Percentiles rank a stretch among this genome's conserved stretches.
phyloP scores from a whole-genome alignment of 192 early-diverging fungal species.

The Mortierella claussenii region DNA sequence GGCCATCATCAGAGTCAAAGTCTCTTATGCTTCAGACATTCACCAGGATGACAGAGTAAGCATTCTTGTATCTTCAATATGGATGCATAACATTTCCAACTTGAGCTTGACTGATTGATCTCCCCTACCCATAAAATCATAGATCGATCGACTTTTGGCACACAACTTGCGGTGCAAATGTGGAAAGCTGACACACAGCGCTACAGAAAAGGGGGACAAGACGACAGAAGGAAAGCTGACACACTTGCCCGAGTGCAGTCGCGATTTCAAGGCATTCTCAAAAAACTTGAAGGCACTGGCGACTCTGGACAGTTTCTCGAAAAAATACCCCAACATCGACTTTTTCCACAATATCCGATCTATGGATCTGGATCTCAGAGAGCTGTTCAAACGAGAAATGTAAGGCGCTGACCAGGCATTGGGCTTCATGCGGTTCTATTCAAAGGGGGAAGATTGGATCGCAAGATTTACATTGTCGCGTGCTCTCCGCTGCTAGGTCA shows the following conservation, averaged over 20 bases:
- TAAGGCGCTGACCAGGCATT: no score
- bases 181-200: conserved; percentile 22
- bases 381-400: conserved; percentile 49
- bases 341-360: conserved; percentile 51
- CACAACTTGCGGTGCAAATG: conserved; percentile 51
- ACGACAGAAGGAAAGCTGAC: conserved; percentile 8
- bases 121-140: neutral
- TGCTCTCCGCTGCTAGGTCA: neutral
- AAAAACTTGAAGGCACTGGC: conserved; percentile 46
- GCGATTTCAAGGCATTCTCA: conserved; percentile 45
- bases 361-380: conserved; percentile 47
- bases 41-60: conserved; percentile 52
- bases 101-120: no score
- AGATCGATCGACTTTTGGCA: conserved; percentile 48
- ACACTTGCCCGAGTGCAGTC: conserved; percentile 41
- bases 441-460: neutral
- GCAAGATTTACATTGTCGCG: neutral
- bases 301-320: conserved; percentile 43
- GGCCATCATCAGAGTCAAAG: conserved; percentile 39
- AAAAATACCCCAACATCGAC: conserved; percentile 46
- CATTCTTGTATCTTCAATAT: neutral
- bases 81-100: no score
- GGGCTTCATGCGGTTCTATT: neutral
- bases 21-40: conserved; percentile 48
- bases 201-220: conserved; percentile 8